Evolutionary conservation across 495 filamentous ascomycete genomes (phyloP).

Genomic region (Neurospora sp.): DNA sequence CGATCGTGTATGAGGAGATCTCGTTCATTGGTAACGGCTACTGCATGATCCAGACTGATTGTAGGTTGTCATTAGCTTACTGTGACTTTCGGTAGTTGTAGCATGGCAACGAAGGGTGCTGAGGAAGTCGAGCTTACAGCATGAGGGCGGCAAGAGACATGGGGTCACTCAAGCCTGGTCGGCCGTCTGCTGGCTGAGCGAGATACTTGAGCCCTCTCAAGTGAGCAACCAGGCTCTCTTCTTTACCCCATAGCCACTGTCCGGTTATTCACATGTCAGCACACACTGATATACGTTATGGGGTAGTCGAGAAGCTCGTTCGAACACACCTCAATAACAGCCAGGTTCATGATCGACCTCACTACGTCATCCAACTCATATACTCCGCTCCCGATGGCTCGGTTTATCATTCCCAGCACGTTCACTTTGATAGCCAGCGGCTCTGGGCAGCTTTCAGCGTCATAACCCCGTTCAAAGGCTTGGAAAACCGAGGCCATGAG

Average conservation of each 20-base stretch:
- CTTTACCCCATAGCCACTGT: constrained; percentile 19
- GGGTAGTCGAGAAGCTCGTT: not conserved
- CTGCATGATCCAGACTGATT: constrained; percentile 13
- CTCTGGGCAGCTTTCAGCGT: constrained; percentile 4
- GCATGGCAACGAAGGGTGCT: not conserved
- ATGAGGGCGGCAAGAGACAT: constrained; percentile 2
- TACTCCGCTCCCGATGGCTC: constrained; percentile 4
- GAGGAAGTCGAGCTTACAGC: constrained; percentile 1
- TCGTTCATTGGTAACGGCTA: constrained; percentile 13
- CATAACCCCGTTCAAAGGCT: not conserved
- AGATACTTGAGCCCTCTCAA: constrained; percentile 13
- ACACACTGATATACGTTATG: not conserved
- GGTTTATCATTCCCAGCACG: constrained; percentile 15
- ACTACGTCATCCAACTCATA: constrained; percentile 12
- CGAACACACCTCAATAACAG: constrained; percentile 12
- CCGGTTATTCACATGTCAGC: not conserved
- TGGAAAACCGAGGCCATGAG: constrained; percentile 18
- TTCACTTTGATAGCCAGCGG: constrained; percentile 7
- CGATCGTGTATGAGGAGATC: constrained; percentile 8
- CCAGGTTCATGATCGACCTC: constrained; percentile 15
- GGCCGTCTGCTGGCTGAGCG: constrained; percentile 7
- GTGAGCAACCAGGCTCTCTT: constrained; percentile 16
- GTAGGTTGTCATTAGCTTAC: not conserved
- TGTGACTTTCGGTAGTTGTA: not conserved
- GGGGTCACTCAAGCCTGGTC: constrained; percentile 5